phyloP scores from a whole-genome alignment of 306 rosid genomes.

The Lupinus albus region DNA sequence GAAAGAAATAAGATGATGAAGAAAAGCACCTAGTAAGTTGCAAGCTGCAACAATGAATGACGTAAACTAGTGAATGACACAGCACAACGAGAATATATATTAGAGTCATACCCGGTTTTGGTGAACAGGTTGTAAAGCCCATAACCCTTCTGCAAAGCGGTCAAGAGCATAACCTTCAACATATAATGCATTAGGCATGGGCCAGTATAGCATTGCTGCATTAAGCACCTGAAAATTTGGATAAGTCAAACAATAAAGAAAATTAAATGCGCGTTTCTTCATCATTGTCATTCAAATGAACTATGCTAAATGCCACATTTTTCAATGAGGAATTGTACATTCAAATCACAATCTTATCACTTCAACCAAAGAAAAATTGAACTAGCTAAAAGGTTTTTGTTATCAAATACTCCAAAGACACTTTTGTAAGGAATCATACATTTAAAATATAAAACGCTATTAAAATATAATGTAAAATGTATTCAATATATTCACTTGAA shows the following conservation, averaged over 20 bases:
- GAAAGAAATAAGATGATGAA: slow-evolving; percentile 20
- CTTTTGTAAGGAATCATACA: no score
- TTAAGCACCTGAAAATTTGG: slow-evolving; percentile 72
- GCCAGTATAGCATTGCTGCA: slow-evolving; percentile 96
- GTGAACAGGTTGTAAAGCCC: slow-evolving; percentile 88
- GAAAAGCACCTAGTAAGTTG: slow-evolving; percentile 7
- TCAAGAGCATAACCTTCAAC: slow-evolving; percentile 96
- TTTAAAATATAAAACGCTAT: no score
- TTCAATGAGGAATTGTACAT: not conserved
- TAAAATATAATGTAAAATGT: no score
- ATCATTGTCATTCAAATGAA: not conserved
- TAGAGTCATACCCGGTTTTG: slow-evolving; percentile 67
- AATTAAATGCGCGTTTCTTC: slow-evolving; percentile 25
- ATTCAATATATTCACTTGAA: no score
- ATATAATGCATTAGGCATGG: slow-evolving; percentile 72
- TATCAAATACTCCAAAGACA: no score
- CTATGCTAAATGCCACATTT: no score
- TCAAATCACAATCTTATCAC: not conserved
- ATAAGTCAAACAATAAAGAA: slow-evolving; percentile 10
- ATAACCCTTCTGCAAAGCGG: slow-evolving; percentile 80
- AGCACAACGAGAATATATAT: not conserved
- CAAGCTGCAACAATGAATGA: slow-evolving; percentile 10
- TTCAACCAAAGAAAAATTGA: not conserved
- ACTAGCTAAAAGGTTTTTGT: no score
- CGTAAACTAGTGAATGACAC: slow-evolving; percentile 1